Conservation (phyloP, 2,329 filamentous ascomycete species). For the Fusarium clavum region DNA sequence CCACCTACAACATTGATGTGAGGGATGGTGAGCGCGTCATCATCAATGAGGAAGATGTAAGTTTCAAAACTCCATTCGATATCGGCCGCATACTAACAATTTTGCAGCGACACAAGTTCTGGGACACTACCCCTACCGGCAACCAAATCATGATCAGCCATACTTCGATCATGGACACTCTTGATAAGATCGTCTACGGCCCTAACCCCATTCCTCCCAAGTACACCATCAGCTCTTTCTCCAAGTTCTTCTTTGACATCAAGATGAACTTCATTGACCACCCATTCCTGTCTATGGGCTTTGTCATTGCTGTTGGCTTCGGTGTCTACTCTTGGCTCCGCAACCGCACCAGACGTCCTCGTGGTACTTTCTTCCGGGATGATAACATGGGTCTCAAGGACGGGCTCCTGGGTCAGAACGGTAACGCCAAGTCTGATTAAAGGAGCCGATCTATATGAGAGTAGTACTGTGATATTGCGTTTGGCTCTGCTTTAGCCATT, state of each 20-base stretch:
- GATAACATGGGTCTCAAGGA: constrained; percentile 71
- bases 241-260: constrained; percentile 77
- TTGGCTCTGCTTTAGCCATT: not conserved
- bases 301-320: constrained; percentile 68
- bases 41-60: constrained; percentile 96
- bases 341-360: constrained; percentile 64
- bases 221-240: constrained; percentile 78
- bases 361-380: constrained; percentile 71
- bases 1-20: constrained; percentile 93
- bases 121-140: constrained; percentile 90
- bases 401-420: constrained; percentile 66
- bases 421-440: constrained; percentile 53
- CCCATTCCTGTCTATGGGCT: constrained; percentile 67
- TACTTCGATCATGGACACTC: constrained; percentile 89
- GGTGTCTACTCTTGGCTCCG: constrained; percentile 65
- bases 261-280: constrained; percentile 69
- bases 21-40: constrained; percentile 90
- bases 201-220: constrained; percentile 80
- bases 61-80: constrained; percentile 51
- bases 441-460: constrained; percentile 4
- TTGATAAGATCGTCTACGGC: constrained; percentile 75
- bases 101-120: constrained; percentile 86
- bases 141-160: constrained; percentile 90
- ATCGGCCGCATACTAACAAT: constrained; percentile 49
- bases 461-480: not conserved